phyloP scores from a whole-genome alignment of 2,329 filamentous ascomycete genomes.

The Leptodontidium sp. region DNA sequence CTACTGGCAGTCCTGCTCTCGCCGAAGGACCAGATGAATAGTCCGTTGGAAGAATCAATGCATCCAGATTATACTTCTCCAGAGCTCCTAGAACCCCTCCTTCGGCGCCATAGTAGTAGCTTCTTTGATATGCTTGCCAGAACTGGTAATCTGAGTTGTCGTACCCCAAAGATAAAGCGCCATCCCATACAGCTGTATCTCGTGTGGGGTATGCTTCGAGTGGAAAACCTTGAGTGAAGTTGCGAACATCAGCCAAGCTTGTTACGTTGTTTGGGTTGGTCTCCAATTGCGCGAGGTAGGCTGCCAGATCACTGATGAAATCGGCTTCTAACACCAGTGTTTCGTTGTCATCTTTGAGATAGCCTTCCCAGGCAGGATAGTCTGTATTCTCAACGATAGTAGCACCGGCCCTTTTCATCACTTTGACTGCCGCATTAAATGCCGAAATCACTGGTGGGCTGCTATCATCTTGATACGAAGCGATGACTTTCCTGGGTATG shows the following conservation, averaged over 20 bases:
- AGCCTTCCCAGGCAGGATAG: slow-evolving; percentile 61
- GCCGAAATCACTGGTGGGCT: slow-evolving; percentile 56
- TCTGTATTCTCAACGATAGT: slow-evolving; percentile 66
- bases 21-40: slow-evolving; percentile 58
- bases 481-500: slow-evolving; percentile 65
- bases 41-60: slow-evolving; percentile 66
- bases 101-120: slow-evolving; percentile 61
- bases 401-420: slow-evolving; percentile 64
- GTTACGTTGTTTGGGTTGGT: slow-evolving; percentile 65
- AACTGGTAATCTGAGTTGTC: slow-evolving; percentile 65
- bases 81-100: slow-evolving; percentile 70
- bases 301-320: slow-evolving; percentile 63
- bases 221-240: slow-evolving; percentile 61
- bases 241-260: slow-evolving; percentile 58
- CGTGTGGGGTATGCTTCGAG: slow-evolving; percentile 67
- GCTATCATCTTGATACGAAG: slow-evolving; percentile 39
- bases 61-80: slow-evolving; percentile 63
- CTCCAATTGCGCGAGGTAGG: slow-evolving; percentile 64
- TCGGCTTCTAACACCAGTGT: slow-evolving; percentile 62
- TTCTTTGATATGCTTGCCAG: slow-evolving; percentile 63
- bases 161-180: slow-evolving; percentile 58
- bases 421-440: slow-evolving; percentile 62
- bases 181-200: slow-evolving; percentile 66
- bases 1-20: slow-evolving; percentile 64
- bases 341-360: slow-evolving; percentile 46